Base-by-base conservation (phyloP, 2,329 filamentous ascomycete genomes). In the Dactylonectria macrodidyma region DNA sequence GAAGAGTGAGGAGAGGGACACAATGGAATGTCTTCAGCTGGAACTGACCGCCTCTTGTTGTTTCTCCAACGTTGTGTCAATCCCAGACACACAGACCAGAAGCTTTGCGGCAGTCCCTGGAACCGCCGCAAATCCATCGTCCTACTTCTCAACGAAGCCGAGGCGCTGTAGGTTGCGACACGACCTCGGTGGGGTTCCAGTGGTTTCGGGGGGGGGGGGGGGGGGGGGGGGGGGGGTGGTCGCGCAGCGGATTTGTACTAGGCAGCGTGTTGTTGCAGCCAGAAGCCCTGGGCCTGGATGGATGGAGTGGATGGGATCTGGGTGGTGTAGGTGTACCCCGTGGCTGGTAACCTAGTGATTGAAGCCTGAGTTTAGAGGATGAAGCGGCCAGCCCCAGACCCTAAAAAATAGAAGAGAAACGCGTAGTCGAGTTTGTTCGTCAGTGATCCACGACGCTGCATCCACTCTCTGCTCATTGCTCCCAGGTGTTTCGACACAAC, bases 261-360 rank as follows among this genome's bases (percentile, higher is more conserved):
- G n/a, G 52, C 55, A 64, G 38, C 55, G 55, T 47, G 30, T 52
- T 44, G 12, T 63, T 59, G 38, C 56, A 33, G 33, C 56, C 62
- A 46, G 57, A 30, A 30, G 26, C 26, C 26, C 51, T 19, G 19
- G 19, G 51, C 56, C 50, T 59, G 48, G 34, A 57, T 30, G 36
- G 5, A 51, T 54, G 50, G 22, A 51, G 56, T 57, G 58, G 51
- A 56, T n/a, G 33, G 26, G 26, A 30, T 36, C 16, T 36, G 50
- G 33, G 19, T 47, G 44, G 62, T 33, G 47, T 59, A 41, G 65
- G 66, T 71, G 67, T 61, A 72, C 73, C 62, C 71, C 72, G 62
- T 73, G 72, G 72, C 63, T 72, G 73, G 69, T 66, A 75, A 71
- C 69, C 68, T 73, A 73, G 69, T 50, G 62, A 71, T 73, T 72